A percentile compares a stretch with the other conserved stretches of the same genome.
phyloP scores from a whole-genome alignment of 306 rosid genomes.

The Canavalia ensiformis region DNA sequence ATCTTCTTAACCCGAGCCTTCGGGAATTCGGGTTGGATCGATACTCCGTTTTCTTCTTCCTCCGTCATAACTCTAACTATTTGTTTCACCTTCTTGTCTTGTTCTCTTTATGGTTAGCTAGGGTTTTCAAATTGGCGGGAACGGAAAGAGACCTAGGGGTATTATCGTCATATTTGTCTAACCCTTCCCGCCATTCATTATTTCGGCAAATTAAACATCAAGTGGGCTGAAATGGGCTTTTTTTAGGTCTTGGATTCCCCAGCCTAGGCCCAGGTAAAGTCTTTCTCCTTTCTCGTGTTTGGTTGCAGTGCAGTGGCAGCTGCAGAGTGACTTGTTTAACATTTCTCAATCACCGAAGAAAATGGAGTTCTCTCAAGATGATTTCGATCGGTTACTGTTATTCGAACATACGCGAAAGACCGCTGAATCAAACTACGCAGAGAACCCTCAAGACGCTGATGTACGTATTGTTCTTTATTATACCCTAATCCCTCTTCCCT shows the following conservation, averaged over 20 bases:
- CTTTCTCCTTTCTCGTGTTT: background rate
- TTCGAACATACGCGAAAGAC: slow-evolving; percentile 68
- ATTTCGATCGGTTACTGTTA: slow-evolving; percentile 63
- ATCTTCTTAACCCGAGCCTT: slow-evolving; percentile 80
- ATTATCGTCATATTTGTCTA: background rate
- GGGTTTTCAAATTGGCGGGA: slow-evolving; percentile 66
- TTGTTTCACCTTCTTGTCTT: background rate
- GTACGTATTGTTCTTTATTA: slow-evolving; percentile 52
- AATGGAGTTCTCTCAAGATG: slow-evolving; percentile 76
- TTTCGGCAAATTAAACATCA: background rate
- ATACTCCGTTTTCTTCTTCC: slow-evolving; percentile 51
- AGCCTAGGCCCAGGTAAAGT: slow-evolving; percentile 14
- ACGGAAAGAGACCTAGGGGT: background rate
- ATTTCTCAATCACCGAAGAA: background rate
- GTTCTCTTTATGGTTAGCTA: background rate
- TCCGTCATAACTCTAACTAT: slow-evolving; percentile 51
- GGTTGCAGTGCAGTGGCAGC: background rate
- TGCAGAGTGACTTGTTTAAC: background rate
- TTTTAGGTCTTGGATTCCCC: background rate
- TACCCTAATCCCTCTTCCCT: slow-evolving; percentile 15
- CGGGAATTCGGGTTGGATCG: slow-evolving; percentile 64
- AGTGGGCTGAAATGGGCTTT: background rate
- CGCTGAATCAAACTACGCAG: slow-evolving; percentile 68
- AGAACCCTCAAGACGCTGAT: slow-evolving; percentile 76
- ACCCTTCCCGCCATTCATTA: slow-evolving; percentile 5